Conservation (phyloP, 371 early-diverging fungal genomes). For the Lichtheimia ramosa region DNA sequence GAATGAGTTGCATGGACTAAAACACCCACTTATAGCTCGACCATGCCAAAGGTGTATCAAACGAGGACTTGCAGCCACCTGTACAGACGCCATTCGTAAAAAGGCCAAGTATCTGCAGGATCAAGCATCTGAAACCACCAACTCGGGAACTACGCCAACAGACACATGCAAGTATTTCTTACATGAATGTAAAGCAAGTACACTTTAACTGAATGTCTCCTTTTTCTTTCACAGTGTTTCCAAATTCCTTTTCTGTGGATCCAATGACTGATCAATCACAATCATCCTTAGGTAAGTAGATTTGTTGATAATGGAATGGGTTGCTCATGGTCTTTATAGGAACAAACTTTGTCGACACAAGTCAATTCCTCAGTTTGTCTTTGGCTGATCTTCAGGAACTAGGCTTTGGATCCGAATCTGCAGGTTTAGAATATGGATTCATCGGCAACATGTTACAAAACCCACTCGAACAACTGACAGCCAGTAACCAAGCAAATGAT, state of each 20-base stretch:
- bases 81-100: conserved; percentile 78
- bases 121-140: conserved; percentile 14
- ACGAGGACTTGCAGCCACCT: conserved; percentile 70
- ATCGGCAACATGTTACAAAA: conserved; percentile 39
- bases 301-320: not conserved
- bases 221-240: conserved; percentile 6
- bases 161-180: not conserved
- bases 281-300: not conserved
- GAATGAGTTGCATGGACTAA: not conserved
- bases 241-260: conserved; percentile 2
- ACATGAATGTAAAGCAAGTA: not conserved
- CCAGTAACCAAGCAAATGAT: conserved; percentile 2
- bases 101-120: conserved; percentile 80
- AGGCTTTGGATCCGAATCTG: conserved; percentile 44
- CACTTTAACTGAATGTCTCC: not conserved
- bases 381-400: conserved; percentile 26
- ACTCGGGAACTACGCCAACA: not conserved
- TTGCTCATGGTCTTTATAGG: not conserved
- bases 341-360: conserved; percentile 14
- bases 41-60: conserved; percentile 87
- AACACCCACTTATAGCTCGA: conserved; percentile 44
- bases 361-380: conserved; percentile 29
- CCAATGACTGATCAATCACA: conserved; percentile 3
- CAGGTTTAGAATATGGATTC: conserved; percentile 45
- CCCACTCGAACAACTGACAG: conserved; percentile 21